Base-by-base conservation (phyloP, 1,139 yeast genomes). In the Suhomyces ambrosiae region DNA sequence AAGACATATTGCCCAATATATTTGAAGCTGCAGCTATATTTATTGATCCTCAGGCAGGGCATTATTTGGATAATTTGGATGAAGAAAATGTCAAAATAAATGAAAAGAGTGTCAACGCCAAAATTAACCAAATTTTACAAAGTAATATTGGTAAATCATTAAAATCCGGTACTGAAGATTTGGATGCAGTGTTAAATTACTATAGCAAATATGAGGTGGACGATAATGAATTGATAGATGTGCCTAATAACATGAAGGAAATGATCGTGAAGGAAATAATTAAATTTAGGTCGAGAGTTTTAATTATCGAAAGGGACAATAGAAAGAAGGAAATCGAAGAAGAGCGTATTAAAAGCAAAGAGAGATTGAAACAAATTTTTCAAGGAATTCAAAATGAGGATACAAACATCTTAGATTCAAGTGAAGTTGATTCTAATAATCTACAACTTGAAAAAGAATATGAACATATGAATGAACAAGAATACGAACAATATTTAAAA, bases 231-330 rank as follows among this genome's bases (percentile, higher is more conserved):
- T 57, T 84, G 41, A 65, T 74, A 11, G 90, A 82, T 50, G 75
- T 84, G 5, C 89, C 90, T 2, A 62, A 65, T 23, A 74, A 76
- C 28, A 66, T 79, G 63, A 61, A 79, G 32, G 82, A 79, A n/a
- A 69, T 66, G 23, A 74, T 83, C 23, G 74, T 74, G 29, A 71
- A 72, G 41, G 84, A 80, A 45, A 77, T 84, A 38, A 66, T 80
- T 34, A 76, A 74, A 45, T 84, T 84, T 53, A 63, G 92, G 49
- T 69, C 84, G 8, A 74, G 73, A 36, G 86, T 82, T 22, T 57
- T 82, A 37, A 72, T 71, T 24, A 63, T 78, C 23, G 90, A 84
- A 46, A 71, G 72, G 44, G 74, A 73, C 32, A 78, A 78, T 37
- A 67, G 83, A 30, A 73, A 71, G 35, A 67, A 68, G 40, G 82